Percentiles rank a stretch among this genome's conserved stretches.
phyloP scores from a whole-genome alignment of 1,139 yeast species.

The Nakaseomyces uthaithaninus region DNA sequence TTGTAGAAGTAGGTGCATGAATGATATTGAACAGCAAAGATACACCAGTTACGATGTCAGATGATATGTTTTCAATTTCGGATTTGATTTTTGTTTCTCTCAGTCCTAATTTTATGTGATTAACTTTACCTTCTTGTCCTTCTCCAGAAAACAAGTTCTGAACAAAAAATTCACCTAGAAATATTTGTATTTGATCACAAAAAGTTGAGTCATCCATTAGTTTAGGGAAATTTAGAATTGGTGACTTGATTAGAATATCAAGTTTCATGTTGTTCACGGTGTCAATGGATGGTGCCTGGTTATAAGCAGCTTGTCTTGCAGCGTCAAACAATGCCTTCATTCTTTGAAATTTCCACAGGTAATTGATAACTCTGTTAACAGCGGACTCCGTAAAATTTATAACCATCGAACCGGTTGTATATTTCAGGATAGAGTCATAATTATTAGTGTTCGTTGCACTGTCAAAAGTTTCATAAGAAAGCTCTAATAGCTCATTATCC shows the following conservation, averaged over 20 bases:
- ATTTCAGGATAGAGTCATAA: constrained; percentile 52
- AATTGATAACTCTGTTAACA: constrained; percentile 55
- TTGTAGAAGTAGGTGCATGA: constrained; percentile 40
- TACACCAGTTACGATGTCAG: constrained; percentile 62
- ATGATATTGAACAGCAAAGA: constrained; percentile 59
- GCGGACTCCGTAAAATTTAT: constrained; percentile 79
- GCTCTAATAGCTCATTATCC: constrained; percentile 75
- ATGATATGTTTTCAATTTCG: constrained; percentile 41
- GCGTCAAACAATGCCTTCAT: constrained; percentile 84
- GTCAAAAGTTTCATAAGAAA: constrained; percentile 76
- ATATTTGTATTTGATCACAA: constrained; percentile 59
- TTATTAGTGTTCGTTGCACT: constrained; percentile 39
- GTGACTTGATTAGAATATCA: constrained; percentile 68
- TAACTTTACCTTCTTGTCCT: constrained; percentile 34
- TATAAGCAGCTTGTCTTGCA: constrained; percentile 79
- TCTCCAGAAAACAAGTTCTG: constrained; percentile 46
- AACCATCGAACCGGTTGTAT: constrained; percentile 67
- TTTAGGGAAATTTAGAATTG: constrained; percentile 72
- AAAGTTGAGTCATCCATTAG: constrained; percentile 37
- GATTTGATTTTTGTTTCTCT: constrained; percentile 63
- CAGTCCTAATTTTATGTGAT: constrained; percentile 57
- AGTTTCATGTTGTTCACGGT: constrained; percentile 51
- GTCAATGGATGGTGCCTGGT: constrained; percentile 39
- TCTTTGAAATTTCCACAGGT: constrained; percentile 63
- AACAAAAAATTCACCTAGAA: constrained; percentile 78